Evolutionary conservation across 257 asterid genomes (phyloP).

Genomic region (Scutellaria baicalensis): DNA sequence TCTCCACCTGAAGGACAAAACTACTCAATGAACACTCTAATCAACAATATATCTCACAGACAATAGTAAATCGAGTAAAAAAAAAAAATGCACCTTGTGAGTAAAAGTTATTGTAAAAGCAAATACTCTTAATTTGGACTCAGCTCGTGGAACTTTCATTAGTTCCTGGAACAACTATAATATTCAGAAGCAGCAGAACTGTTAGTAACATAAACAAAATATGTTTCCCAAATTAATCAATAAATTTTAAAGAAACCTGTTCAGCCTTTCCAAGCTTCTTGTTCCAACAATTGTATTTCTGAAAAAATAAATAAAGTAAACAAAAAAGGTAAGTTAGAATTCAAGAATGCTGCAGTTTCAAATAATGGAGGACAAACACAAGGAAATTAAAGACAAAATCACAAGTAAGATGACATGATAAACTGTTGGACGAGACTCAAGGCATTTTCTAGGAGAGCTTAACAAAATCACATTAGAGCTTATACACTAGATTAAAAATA

Average conservation of each 20-base stretch:
- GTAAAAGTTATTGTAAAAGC: slow-evolving; percentile 75
- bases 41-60: background rate
- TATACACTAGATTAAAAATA: background rate
- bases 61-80: background rate
- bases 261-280: slow-evolving; percentile 92
- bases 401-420: too few relatives aligned
- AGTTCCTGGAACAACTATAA: slow-evolving; percentile 87
- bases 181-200: slow-evolving; percentile 3
- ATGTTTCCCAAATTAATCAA: slow-evolving; percentile 1
- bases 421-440: background rate
- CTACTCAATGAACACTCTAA: background rate
- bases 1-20: slow-evolving; percentile 57
- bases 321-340: too few relatives aligned
- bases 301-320: slow-evolving; percentile 17
- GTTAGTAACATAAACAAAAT: slow-evolving; percentile 13
- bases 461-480: background rate
- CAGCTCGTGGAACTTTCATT: slow-evolving; percentile 94
- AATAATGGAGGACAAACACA: background rate
- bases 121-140: slow-evolving; percentile 90
- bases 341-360: background rate
- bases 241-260: slow-evolving; percentile 46
- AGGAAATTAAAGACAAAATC: too few relatives aligned
- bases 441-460: background rate
- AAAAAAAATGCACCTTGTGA: slow-evolving; percentile 54
- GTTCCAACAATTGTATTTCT: slow-evolving; percentile 65